phyloP scores from a whole-genome alignment of 1,139 yeast species.

The Candida neerlandica region DNA sequence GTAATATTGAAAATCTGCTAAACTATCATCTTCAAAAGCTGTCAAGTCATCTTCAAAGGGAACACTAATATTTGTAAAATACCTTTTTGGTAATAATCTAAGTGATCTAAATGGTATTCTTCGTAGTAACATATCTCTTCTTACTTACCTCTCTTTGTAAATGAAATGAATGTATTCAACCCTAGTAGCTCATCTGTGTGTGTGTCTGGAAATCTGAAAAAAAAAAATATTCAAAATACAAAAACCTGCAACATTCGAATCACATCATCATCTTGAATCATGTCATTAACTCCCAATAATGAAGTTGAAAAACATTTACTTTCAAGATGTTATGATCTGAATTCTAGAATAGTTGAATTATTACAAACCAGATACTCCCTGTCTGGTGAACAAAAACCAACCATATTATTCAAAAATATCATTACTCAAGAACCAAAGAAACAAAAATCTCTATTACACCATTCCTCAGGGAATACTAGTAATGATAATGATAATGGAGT shows the following conservation, averaged over 20 bases:
- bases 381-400: constrained; percentile 62
- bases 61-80: constrained; percentile 21
- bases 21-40: constrained; percentile 36
- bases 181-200: background rate
- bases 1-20: constrained; percentile 44
- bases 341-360: constrained; percentile 48
- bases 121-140: constrained; percentile 3
- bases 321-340: constrained; percentile 49
- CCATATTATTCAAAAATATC: constrained; percentile 37
- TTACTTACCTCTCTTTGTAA: background rate
- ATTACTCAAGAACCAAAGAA: constrained; percentile 13
- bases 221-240: constrained; percentile 1
- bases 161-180: too few relatives aligned
- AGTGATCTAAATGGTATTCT: background rate
- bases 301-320: constrained; percentile 56
- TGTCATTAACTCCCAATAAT: constrained; percentile 19
- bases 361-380: constrained; percentile 58
- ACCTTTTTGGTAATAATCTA: constrained; percentile 5
- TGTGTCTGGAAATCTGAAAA: constrained; percentile 1
- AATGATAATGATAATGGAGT: constrained; percentile 6
- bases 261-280: background rate
- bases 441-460: constrained; percentile 23
- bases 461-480: too few relatives aligned
- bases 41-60: constrained; percentile 47
- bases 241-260: background rate